Percentiles rank a stretch among this genome's conserved stretches.
These are phyloP conservation scores for Chloranthus sessilifolius DNA, from an alignment of 164 flowering plant species.

Conservation along the genomic window DNA sequence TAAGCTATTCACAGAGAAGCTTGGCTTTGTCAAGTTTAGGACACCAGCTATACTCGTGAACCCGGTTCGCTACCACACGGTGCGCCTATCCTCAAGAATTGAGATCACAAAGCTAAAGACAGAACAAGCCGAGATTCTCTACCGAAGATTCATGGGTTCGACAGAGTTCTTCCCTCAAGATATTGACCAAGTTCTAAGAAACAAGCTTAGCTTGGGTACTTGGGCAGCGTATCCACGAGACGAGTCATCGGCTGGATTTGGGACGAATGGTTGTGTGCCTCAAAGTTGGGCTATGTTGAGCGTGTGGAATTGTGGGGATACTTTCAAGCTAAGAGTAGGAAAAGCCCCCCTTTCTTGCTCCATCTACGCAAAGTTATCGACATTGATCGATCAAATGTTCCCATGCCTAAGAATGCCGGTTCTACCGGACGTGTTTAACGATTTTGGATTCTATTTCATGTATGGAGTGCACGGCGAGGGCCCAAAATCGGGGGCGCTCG, in stretches of 20 bases:
- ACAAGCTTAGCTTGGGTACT: slow-evolving; percentile 61
- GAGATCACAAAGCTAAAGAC: slow-evolving; percentile 30
- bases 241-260: slow-evolving; percentile 16
- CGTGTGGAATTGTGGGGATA: slow-evolving; percentile 66
- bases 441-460: slow-evolving; percentile 64
- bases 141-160: slow-evolving; percentile 33
- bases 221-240: slow-evolving; percentile 49
- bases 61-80: slow-evolving; percentile 29
- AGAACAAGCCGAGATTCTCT: slow-evolving; percentile 50
- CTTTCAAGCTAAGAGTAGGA: slow-evolving; percentile 53
- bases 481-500: slow-evolving; percentile 30
- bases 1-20: slow-evolving; percentile 43
- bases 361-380: slow-evolving; percentile 24
- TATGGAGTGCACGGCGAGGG: slow-evolving; percentile 57
- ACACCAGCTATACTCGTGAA: slow-evolving; percentile 52
- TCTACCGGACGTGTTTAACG: slow-evolving; percentile 39
- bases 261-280: slow-evolving; percentile 15
- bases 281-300: slow-evolving; percentile 63
- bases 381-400: slow-evolving; percentile 24
- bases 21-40: slow-evolving; percentile 40
- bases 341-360: slow-evolving; percentile 32
- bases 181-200: slow-evolving; percentile 35
- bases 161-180: slow-evolving; percentile 64
- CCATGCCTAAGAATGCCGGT: slow-evolving; percentile 41
- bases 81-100: slow-evolving; percentile 17